Conservation (phyloP, 2,329 filamentous ascomycete genomes). For the Curvularia lunata region DNA sequence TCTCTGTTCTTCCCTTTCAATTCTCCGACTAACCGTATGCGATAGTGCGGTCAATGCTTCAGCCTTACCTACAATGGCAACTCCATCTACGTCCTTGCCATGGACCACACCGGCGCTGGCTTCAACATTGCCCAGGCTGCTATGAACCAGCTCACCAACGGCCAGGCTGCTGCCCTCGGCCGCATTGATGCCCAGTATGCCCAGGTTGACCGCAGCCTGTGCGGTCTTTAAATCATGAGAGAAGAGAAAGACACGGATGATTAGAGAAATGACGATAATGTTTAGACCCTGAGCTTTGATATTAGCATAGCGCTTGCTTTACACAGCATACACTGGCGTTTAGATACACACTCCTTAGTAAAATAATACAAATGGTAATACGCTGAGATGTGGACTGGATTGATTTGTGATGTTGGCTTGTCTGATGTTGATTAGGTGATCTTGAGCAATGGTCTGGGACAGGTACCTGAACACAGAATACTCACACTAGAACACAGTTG, state of each 20-base stretch:
- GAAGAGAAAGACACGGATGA: not conserved
- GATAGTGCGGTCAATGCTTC: slow-evolving; percentile 60
- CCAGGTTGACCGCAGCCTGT: slow-evolving; percentile 48
- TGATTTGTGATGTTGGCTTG: not conserved
- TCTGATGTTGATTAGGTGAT: not conserved
- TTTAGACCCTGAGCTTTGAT: slow-evolving; percentile 1
- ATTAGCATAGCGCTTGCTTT: slow-evolving; percentile 13
- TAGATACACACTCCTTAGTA: slow-evolving; percentile 20
- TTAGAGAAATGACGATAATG: slow-evolving; percentile 7
- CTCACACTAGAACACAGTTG: no score
- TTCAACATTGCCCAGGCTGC: slow-evolving; percentile 59
- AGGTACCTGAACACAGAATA: no score
- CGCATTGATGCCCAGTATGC: slow-evolving; percentile 52
- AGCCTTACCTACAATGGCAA: slow-evolving; percentile 56
- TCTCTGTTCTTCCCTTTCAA: not conserved
- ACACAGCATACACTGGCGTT: slow-evolving; percentile 12
- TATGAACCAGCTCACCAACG: slow-evolving; percentile 58
- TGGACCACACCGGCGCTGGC: slow-evolving; percentile 56
- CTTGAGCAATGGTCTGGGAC: no score
- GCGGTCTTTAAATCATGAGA: slow-evolving; percentile 31
- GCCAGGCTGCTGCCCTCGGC: slow-evolving; percentile 53
- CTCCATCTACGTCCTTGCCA: slow-evolving; percentile 57
- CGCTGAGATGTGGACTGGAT: not conserved
- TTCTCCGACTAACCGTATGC: not conserved
- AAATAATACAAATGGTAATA: slow-evolving; percentile 10